These are phyloP conservation scores for Pleurotus tuoliensis DNA, from an alignment of 768 basidiomycete genomes.

Conservation along the genomic window DNA sequence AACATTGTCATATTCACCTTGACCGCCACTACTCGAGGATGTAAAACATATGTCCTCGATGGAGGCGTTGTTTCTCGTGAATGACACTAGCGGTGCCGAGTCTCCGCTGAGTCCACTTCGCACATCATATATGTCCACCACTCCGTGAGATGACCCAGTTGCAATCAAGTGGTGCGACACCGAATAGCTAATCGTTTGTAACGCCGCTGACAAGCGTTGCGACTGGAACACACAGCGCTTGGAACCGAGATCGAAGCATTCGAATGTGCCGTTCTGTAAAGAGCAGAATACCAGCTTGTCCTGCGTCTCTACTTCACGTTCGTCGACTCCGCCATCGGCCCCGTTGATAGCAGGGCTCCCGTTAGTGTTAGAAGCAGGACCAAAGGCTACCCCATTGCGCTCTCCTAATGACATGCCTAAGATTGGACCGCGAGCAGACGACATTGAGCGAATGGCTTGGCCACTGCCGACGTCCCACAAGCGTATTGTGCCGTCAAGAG, in stretches of 20 bases:
- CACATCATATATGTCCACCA: conserved; percentile 54
- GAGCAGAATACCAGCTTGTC: conserved; percentile 51
- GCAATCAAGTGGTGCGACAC: conserved; percentile 40
- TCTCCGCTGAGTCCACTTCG: conserved; percentile 27
- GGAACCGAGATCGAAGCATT: conserved; percentile 52
- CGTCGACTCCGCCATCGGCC: conserved; percentile 14
- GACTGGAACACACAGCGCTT: conserved; percentile 20
- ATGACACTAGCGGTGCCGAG: conserved; percentile 33
- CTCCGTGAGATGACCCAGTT: conserved; percentile 53
- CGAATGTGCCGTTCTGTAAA: conserved; percentile 51
- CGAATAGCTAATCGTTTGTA: conserved; percentile 46
- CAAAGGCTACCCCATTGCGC: conserved; percentile 10
- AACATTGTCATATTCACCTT: not conserved
- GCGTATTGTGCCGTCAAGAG: conserved; percentile 65
- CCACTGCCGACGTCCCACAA: conserved; percentile 70
- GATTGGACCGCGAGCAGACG: conserved; percentile 35
- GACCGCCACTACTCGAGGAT: not conserved
- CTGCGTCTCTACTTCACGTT: conserved; percentile 42
- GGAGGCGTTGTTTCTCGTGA: conserved; percentile 40
- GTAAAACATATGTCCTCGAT: conserved; percentile 47
- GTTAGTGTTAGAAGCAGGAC: not conserved
- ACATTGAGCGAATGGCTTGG: conserved; percentile 41
- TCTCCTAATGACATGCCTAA: conserved; percentile 42
- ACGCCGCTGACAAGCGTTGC: conserved; percentile 13
- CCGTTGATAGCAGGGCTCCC: not conserved